These are phyloP conservation scores for Oryza meridionalis DNA, from an alignment of 176 grass and related monocot genomes.

Conservation along the genomic window DNA sequence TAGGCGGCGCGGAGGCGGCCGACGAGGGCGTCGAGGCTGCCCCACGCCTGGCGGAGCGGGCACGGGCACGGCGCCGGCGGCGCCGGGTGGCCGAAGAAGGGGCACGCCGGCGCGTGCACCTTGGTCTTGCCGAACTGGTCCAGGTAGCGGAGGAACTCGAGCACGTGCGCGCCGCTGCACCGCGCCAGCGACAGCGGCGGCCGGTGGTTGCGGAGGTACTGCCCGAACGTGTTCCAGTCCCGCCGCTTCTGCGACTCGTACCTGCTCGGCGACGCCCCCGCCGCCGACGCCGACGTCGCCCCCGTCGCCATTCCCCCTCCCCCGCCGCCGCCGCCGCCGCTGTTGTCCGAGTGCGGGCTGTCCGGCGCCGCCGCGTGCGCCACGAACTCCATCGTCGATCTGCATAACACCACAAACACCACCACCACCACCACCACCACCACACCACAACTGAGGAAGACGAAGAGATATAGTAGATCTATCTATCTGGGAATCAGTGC, in stretches of 20 bases:
- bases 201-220: conserved; percentile 91
- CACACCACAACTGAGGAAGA: neutral
- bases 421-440: neutral
- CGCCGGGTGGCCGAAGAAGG: conserved; percentile 89
- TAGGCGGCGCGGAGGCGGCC: conserved; percentile 87
- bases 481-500: conserved; percentile 53
- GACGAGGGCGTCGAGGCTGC: conserved; percentile 87
- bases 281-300: neutral
- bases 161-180: conserved; percentile 91
- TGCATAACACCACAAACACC: neutral
- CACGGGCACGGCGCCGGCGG: conserved; percentile 88
- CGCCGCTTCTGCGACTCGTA: conserved; percentile 64
- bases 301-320: neutral
- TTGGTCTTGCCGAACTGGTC: conserved; percentile 99
- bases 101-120: conserved; percentile 72
- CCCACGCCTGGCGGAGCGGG: conserved; percentile 93
- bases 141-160: conserved; percentile 94
- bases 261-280: conserved; percentile 46
- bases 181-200: conserved; percentile 77
- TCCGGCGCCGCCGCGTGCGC: conserved; percentile 52
- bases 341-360: conserved; percentile 69
- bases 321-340: conserved; percentile 1
- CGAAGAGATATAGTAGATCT: conserved; percentile 23
- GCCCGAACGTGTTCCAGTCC: conserved; percentile 96
- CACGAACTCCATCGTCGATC: conserved; percentile 63